These are phyloP conservation scores for Blastomyces silverae DNA, from an alignment of 2,329 filamentous ascomycete species.

Conservation along the genomic window DNA sequence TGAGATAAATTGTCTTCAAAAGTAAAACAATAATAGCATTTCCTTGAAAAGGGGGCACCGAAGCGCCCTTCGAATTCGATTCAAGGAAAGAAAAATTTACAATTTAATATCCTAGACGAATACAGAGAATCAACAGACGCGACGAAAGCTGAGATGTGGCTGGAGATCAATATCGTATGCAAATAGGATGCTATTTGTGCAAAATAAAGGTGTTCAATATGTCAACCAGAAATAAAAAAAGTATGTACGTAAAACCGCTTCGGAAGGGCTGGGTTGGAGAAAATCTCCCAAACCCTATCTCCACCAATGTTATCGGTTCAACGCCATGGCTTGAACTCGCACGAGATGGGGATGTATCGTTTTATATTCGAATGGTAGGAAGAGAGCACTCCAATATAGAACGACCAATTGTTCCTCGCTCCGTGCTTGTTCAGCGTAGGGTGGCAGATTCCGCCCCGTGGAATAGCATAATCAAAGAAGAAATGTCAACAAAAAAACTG, in stretches of 20 bases:
- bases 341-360: neutral
- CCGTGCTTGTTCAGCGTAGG: neutral
- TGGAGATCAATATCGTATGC: neutral
- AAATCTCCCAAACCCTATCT: neutral
- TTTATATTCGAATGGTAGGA: neutral
- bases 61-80: neutral
- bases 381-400: neutral
- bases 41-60: neutral
- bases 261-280: neutral
- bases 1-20: neutral
- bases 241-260: neutral
- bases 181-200: neutral
- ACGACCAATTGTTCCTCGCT: neutral
- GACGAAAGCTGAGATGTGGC: constrained; percentile 2
- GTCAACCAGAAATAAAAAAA: neutral
- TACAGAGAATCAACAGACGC: neutral
- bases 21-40: neutral
- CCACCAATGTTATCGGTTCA: neutral
- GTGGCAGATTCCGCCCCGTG: neutral
- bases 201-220: neutral
- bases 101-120: neutral
- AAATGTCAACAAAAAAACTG: neutral
- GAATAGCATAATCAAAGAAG: no score
- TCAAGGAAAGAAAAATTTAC: neutral
- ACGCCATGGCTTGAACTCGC: neutral